These are phyloP conservation scores for Medicago lupulina DNA, from an alignment of 306 rosid species.

Conservation along the genomic window DNA sequence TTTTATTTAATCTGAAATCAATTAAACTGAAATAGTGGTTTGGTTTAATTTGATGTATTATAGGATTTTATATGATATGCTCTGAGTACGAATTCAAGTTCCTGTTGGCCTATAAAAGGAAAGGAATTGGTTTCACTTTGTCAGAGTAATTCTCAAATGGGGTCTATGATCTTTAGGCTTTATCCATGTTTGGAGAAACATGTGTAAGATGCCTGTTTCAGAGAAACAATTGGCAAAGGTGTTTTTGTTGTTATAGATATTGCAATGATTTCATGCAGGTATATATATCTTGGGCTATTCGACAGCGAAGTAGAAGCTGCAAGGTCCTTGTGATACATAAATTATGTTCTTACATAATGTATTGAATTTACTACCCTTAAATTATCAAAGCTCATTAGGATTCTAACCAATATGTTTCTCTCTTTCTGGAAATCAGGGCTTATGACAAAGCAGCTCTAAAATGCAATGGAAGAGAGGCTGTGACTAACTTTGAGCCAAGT, in stretches of 20 bases:
- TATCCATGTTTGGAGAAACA: conserved; percentile 63
- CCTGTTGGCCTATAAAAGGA: conserved; percentile 48
- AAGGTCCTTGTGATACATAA: conserved; percentile 94
- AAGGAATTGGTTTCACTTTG: conserved; percentile 46
- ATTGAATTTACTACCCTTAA: conserved; percentile 73
- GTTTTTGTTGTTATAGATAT: conserved; percentile 82
- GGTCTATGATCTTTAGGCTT: conserved; percentile 45
- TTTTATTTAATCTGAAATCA: conserved; percentile 45
- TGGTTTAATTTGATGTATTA: conserved; percentile 5
- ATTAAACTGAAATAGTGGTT: conserved; percentile 1
- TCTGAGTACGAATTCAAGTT: conserved; percentile 39
- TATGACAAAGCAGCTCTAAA: conserved; percentile 97
- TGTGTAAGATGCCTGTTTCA: conserved; percentile 71
- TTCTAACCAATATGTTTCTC: conserved; percentile 75
- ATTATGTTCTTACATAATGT: conserved; percentile 73
- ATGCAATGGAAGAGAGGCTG: conserved; percentile 97
- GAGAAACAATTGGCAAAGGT: conserved; percentile 75
- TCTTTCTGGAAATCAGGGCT: conserved; percentile 95
- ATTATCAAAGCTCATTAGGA: conserved; percentile 75
- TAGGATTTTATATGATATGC: conserved; percentile 37
- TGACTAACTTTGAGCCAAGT: conserved; percentile 93
- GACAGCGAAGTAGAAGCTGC: conserved; percentile 99
- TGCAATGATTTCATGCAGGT: conserved; percentile 98
- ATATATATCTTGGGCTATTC: conserved; percentile 99
- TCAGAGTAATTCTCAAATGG: conserved; percentile 52